A percentile compares a stretch with the other conserved stretches of the same genome.
Evolutionary conservation across 2,329 filamentous ascomycete species (phyloP).

Genomic region (Cladosporium sp.): DNA sequence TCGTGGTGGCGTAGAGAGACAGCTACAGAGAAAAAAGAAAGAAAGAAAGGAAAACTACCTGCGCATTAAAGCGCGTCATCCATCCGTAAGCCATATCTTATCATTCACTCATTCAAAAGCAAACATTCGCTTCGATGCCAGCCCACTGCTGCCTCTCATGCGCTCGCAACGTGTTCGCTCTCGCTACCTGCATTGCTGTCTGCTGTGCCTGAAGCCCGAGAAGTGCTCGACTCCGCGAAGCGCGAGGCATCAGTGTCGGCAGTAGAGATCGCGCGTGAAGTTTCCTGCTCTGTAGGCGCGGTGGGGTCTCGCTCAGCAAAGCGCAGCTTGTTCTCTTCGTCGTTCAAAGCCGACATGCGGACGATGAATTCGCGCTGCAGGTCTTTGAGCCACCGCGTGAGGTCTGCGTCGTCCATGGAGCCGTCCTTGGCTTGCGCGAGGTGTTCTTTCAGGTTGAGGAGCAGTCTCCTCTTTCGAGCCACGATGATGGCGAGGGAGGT

Average conservation of each 20-base stretch:
- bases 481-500: constrained; percentile 59
- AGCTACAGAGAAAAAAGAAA: background rate
- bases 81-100: background rate
- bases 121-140: background rate
- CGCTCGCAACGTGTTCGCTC: background rate
- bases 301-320: background rate
- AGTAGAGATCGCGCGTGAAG: background rate
- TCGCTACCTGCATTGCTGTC: background rate
- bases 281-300: background rate
- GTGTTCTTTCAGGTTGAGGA: constrained; percentile 71
- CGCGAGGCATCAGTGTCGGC: background rate
- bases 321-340: constrained; percentile 32
- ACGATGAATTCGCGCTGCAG: constrained; percentile 74
- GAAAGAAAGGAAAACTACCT: background rate
- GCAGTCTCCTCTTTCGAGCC: constrained; percentile 67
- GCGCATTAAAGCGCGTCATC: background rate
- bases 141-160: background rate
- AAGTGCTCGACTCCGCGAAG: background rate
- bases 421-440: constrained; percentile 67
- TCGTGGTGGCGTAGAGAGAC: background rate
- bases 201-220: background rate
- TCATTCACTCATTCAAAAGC: background rate
- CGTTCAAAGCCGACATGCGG: constrained; percentile 68
- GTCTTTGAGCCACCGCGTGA: constrained; percentile 64
- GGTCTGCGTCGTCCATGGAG: constrained; percentile 60